phyloP scores from a whole-genome alignment of 73 alveolate genomes.

The Stentor coeruleus region DNA sequence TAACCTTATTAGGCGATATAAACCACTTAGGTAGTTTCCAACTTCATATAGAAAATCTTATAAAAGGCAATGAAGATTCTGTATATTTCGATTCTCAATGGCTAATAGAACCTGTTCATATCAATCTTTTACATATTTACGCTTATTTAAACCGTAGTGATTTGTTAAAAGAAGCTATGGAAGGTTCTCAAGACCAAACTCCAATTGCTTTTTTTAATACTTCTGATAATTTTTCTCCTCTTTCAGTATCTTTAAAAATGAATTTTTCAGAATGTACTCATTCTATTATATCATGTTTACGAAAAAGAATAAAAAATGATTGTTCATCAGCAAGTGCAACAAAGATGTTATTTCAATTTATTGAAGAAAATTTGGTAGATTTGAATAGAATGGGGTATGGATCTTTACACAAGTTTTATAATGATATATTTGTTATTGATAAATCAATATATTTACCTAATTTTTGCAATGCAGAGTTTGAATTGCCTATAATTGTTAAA shows the following conservation, averaged over 20 bases:
- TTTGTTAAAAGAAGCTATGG: neutral
- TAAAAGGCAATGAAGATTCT: neutral
- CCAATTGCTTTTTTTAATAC: neutral
- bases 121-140: neutral
- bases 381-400: neutral
- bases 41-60: neutral
- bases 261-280: neutral
- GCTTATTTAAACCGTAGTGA: slow-evolving; percentile 18
- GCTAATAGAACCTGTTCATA: neutral
- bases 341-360: neutral
- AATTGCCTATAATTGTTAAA: neutral
- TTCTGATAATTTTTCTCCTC: neutral
- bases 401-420: neutral
- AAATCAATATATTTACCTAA: neutral
- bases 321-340: neutral
- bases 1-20: neutral
- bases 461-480: neutral
- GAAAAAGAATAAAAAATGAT: neutral
- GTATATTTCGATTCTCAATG: neutral
- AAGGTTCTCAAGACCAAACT: neutral
- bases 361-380: neutral
- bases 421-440: neutral
- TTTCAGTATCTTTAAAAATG: neutral
- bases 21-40: neutral
- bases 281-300: neutral